Conservation (phyloP, 148 eudicot genomes). For the Rhododendron mucronatum region DNA sequence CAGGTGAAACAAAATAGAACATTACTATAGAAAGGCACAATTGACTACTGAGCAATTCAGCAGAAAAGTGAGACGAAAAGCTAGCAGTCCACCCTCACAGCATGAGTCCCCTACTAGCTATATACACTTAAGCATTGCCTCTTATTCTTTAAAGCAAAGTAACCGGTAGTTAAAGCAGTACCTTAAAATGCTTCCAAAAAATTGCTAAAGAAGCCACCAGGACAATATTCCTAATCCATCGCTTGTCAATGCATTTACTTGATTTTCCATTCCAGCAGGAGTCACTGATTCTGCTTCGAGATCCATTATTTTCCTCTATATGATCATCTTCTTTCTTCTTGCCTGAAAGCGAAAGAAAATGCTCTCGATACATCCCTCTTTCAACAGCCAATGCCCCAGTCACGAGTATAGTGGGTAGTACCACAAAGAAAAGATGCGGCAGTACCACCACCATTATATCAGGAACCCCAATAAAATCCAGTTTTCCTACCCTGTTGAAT, state of each 20-base stretch:
- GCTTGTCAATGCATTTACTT: slow-evolving; percentile 18
- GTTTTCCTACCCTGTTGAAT: slow-evolving; percentile 17
- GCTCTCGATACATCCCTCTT: slow-evolving; percentile 47
- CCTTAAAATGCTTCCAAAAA: slow-evolving; percentile 75
- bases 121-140: neutral
- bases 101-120: neutral
- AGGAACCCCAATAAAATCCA: slow-evolving; percentile 64
- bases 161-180: slow-evolving; percentile 19
- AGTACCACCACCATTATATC: slow-evolving; percentile 85
- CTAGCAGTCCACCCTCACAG: neutral
- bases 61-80: neutral
- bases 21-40: neutral
- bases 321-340: slow-evolving; percentile 82
- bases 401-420: slow-evolving; percentile 55
- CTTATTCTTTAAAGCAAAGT: neutral
- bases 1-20: neutral
- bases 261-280: slow-evolving; percentile 5
- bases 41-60: neutral
- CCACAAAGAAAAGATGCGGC: slow-evolving; percentile 67
- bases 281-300: slow-evolving; percentile 1
- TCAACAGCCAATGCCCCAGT: slow-evolving; percentile 53
- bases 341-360: slow-evolving; percentile 43
- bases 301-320: slow-evolving; percentile 9
- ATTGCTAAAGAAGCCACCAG: slow-evolving; percentile 49
- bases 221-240: slow-evolving; percentile 60